phyloP scores from a whole-genome alignment of 768 basidiomycete species.

The Naganishia randhawae region DNA sequence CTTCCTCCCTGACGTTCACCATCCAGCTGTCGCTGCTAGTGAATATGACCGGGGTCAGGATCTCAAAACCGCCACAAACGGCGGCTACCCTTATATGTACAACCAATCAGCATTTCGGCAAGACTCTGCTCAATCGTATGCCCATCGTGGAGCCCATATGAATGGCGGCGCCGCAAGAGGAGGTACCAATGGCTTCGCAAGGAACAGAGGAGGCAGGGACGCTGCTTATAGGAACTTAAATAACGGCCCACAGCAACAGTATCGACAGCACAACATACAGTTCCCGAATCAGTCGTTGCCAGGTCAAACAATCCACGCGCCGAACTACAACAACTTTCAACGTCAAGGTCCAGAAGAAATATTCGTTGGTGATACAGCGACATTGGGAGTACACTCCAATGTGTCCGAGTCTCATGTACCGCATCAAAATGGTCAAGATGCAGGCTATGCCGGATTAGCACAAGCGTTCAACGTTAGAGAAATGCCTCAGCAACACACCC shows the following conservation, averaged over 20 bases:
- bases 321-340: not conserved
- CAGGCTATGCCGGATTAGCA: not conserved
- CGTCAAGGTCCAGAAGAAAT: not conserved
- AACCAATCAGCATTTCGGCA: not conserved
- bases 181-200: not conserved
- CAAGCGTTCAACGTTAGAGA: not conserved
- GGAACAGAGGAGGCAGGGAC: slow-evolving; percentile 17
- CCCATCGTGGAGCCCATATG: not conserved
- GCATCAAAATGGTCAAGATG: not conserved
- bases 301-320: not conserved
- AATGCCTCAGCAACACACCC: not conserved
- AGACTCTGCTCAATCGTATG: not conserved
- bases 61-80: not conserved
- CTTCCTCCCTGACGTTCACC: not conserved
- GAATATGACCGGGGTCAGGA: not conserved
- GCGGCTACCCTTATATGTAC: not conserved
- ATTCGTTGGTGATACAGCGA: not conserved
- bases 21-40: not conserved
- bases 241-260: not conserved
- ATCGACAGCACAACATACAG: slow-evolving; percentile 3
- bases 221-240: not conserved
- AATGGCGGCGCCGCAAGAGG: not conserved
- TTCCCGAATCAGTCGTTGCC: not conserved
- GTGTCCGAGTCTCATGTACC: not conserved
- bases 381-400: not conserved